These are phyloP conservation scores for Corynespora cassiicola DNA, from an alignment of 2,329 filamentous ascomycete genomes.

Conservation along the genomic window DNA sequence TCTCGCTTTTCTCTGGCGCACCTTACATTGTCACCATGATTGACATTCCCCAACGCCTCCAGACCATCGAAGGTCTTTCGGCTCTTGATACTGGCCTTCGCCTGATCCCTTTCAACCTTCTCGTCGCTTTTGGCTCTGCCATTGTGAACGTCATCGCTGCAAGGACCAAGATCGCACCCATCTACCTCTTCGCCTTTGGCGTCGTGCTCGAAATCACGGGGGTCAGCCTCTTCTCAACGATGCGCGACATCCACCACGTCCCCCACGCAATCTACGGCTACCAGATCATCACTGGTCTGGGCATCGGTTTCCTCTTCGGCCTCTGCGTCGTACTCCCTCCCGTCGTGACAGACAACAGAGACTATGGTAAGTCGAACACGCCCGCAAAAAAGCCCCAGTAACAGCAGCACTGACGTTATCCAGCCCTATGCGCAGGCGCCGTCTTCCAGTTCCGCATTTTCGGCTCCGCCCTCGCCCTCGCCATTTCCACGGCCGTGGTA, in stretches of 20 bases:
- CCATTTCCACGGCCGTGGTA: too few relatives aligned
- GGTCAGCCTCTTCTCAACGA: background rate
- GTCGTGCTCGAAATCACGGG: conserved; percentile 4
- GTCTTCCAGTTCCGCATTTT: too few relatives aligned
- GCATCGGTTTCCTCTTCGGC: conserved; percentile 7
- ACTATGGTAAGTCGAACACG: too few relatives aligned
- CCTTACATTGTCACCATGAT: conserved; percentile 10
- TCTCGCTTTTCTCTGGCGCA: conserved; percentile 6
- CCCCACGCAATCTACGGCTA: conserved; percentile 6
- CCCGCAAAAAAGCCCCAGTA: too few relatives aligned
- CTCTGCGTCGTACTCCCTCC: conserved; percentile 7
- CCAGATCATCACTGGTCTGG: conserved; percentile 6
- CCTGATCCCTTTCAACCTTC: conserved; percentile 11
- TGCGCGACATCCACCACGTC: background rate
- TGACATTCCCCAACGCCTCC: conserved; percentile 10
- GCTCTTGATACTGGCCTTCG: conserved; percentile 3
- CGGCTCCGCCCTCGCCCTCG: too few relatives aligned
- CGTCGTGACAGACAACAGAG: conserved; percentile 3
- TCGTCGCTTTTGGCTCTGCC: conserved; percentile 4
- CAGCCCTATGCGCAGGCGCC: too few relatives aligned
- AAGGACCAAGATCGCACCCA: background rate
- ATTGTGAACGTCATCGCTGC: conserved; percentile 6
- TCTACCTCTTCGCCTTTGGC: conserved; percentile 4
- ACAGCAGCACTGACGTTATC: too few relatives aligned
- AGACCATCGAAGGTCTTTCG: background rate